Percentiles rank a stretch among this genome's conserved stretches.
phyloP scores from a whole-genome alignment of 2,329 filamentous ascomycete species.

The Exophiala phaeomuriformis region DNA sequence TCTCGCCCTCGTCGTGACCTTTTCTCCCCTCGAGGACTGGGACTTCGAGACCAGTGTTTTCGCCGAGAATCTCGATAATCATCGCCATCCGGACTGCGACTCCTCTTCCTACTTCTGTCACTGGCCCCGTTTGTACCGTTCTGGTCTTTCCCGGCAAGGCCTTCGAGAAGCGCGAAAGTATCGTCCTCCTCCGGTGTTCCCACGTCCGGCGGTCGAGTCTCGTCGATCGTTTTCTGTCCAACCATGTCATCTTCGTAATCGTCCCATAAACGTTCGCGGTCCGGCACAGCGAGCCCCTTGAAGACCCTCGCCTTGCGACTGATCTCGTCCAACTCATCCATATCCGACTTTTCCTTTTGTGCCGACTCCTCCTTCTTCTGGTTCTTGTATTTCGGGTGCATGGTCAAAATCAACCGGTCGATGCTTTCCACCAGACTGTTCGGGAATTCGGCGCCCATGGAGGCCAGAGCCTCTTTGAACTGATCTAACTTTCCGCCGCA shows the following conservation, averaged over 20 bases:
- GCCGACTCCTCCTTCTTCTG: conserved; percentile 33
- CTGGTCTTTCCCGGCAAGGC: conserved; percentile 61
- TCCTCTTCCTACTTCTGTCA: conserved; percentile 46
- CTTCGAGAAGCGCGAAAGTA: conserved; percentile 85
- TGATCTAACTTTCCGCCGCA: conserved; percentile 56
- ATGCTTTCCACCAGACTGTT: conserved; percentile 83
- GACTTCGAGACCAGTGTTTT: conserved; percentile 47
- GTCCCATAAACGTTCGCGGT: conserved; percentile 56
- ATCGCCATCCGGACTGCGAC: conserved; percentile 45
- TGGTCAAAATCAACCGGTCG: conserved; percentile 75
- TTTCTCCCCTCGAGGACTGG: conserved; percentile 40
- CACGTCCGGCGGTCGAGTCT: conserved; percentile 27
- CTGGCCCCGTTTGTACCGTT: conserved; percentile 33
- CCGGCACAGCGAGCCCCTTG: conserved; percentile 77
- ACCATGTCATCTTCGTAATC: conserved; percentile 40
- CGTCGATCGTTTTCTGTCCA: conserved; percentile 27
- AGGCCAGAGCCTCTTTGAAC: conserved; percentile 69
- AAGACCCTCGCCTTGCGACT: conserved; percentile 82
- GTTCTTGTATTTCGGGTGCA: conserved; percentile 84
- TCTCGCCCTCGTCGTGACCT: conserved; percentile 35
- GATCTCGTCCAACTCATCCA: conserved; percentile 40
- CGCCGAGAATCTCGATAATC: conserved; percentile 44
- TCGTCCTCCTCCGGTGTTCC: conserved; percentile 59
- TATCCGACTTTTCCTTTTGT: conserved; percentile 33
- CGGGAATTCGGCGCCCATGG: conserved; percentile 75